Evolutionary conservation across 2,329 filamentous ascomycete species (phyloP), one percentile per base, ranked within the genome.

Genomic region (Penicillium occitanis): DNA sequence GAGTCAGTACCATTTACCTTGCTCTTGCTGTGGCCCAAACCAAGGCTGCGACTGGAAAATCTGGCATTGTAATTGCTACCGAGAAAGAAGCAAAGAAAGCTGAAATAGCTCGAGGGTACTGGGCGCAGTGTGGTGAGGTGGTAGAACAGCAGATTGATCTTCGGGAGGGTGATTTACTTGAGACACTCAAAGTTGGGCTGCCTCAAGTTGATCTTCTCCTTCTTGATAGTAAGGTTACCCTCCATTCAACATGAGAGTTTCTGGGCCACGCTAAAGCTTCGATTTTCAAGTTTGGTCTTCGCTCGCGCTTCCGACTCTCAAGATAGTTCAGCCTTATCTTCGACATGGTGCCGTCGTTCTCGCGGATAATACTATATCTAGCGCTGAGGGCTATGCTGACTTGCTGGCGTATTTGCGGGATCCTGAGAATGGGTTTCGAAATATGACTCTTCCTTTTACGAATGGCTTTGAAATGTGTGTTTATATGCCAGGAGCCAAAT

Each of bases 271-370:
- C 44, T 48, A 61, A 46, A 53, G 8, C 22, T 51, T 57, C 10
- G 25, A 62, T 13, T n/a, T 61, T 13, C 3, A 64, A 88, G 85
- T 88, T 62, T 88, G 85, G 85, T 80, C 84, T 0, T 77, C 81
- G 0, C 73, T 88, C 61, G 83, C 84, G 1, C 75, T 88, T 22
- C 85, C 85, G 1, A 81, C 84, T 0, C 74, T 88, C 17, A 77
- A 80, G 65, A 70, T 83, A 0, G 75, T 86, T 2, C 74, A 81
- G 60, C 80, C 82, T 1, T 78, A 74, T 7, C 70, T 87, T 57
- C 79, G 75, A 61, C 70, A 72, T 2, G 85, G 85, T 0, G 82
- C 83, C 0, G 73, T 85, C 8, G 75, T 87, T 1, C 73, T 87
- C 0, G 73, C 76, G 0, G 85, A 87, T 68, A 87, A 87, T 66